Evolutionary conservation across 208 protist species (phyloP), one percentile per base, ranked within the genome.

Genomic region (Kentomonas sorsogonicus): DNA sequence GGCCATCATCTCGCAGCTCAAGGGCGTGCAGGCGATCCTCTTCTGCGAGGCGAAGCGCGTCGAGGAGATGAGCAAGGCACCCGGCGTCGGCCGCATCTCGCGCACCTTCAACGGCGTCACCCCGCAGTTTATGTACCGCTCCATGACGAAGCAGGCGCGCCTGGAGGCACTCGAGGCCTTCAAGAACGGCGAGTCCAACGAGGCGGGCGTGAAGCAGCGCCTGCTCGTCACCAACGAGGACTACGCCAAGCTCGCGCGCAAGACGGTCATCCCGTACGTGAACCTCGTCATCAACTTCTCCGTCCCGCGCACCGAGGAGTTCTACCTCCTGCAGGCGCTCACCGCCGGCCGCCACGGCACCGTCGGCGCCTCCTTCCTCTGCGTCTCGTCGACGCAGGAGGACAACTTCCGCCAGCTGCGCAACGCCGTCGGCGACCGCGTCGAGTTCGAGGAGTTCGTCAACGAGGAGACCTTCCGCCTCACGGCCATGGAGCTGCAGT

Each of bases 231-330:
- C 89, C 15, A 94, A 71, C 66, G 83, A 90, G 52, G 89, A 96
- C 69, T 96, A 96, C 69, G 89, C 89, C 40, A 93, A 93, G 71
- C 62, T 93, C 39, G 86, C 89, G 11, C 80, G 84, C 44, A 93
- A 93, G 63, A 88, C 74, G 10, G 36, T 91, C 43, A 85, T 96
- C 48, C 89, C 89, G 50, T 92, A 91, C 56, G 89, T 96, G 34
- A 96, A 96, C 55, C 73, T 96, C 20, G 74, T 93, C 61, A 88
- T 94, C 66, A 81, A 89, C 81, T 93, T 90, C 69, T 72, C 71
- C 38, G 71, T 92, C 0, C 89, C 89, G 45, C 71, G 75, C 26
- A 69, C 77, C 23, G 78, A 91, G 66, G 86, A 96, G 72, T 91
- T 82, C 60, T 96, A 91, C 66, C 53, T 90, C 3, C 69, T 94